Percentiles rank a stretch among this genome's conserved stretches.
phyloP scores from a whole-genome alignment of 495 filamentous ascomycete genomes.

The Xylona heveae region DNA sequence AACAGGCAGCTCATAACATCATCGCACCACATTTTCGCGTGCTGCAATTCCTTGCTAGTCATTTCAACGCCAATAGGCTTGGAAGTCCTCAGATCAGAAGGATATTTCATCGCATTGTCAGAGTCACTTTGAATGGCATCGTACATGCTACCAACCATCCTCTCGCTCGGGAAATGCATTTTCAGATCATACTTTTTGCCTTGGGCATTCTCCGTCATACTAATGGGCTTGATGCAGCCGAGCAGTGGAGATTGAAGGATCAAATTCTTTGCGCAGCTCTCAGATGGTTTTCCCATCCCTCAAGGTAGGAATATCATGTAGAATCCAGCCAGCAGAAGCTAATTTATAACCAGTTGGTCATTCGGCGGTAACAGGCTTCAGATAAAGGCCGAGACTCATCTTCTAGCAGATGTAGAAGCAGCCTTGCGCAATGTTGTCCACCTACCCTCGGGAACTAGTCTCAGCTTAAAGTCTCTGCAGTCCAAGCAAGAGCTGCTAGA shows the following conservation, averaged over 20 bases:
- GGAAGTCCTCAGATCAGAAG: slow-evolving; percentile 59
- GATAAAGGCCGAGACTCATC: slow-evolving; percentile 71
- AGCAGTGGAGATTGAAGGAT: slow-evolving; percentile 67
- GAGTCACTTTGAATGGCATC: slow-evolving; percentile 49
- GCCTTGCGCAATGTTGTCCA: slow-evolving; percentile 32
- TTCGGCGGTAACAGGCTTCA: slow-evolving; percentile 88
- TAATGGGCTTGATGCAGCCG: slow-evolving; percentile 32
- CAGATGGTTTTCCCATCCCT: slow-evolving; percentile 66
- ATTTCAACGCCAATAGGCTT: slow-evolving; percentile 76
- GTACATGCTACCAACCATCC: slow-evolving; percentile 54
- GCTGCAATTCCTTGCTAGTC: slow-evolving; percentile 75
- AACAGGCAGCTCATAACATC: slow-evolving; percentile 54
- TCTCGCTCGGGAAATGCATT: slow-evolving; percentile 72
- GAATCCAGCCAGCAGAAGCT: slow-evolving; percentile 2
- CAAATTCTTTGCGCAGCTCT: slow-evolving; percentile 66
- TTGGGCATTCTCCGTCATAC: slow-evolving; percentile 52
- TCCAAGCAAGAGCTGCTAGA: slow-evolving; percentile 62
- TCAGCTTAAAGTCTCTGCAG: slow-evolving; percentile 42
- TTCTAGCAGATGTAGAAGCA: slow-evolving; percentile 54
- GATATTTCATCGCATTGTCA: slow-evolving; percentile 59
- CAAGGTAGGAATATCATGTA: slow-evolving; percentile 22
- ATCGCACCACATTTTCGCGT: slow-evolving; percentile 72
- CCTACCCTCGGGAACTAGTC: slow-evolving; percentile 28
- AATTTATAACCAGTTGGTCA: slow-evolving; percentile 43
- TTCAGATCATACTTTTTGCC: slow-evolving; percentile 68